Base-by-base conservation (phyloP, 164 flowering plant genomes). In the Saururus chinensis region DNA sequence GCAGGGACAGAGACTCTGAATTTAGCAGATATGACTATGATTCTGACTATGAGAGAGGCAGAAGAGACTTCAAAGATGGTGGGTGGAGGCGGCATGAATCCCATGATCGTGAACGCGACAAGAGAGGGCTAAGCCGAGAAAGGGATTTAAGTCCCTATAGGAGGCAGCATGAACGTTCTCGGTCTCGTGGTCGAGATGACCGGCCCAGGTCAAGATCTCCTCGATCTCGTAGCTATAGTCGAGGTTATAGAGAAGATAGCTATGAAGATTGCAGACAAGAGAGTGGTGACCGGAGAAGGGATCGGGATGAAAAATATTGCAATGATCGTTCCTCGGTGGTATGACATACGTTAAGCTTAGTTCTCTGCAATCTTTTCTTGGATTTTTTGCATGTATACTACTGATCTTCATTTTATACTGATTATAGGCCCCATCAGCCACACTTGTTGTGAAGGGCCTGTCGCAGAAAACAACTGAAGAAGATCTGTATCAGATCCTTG, bases 381-480 rank as follows among this genome's bases (percentile, higher is more conserved):
- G 7, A 9, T 19, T 64, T 10, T 20, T 51, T 57, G 49, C 19
- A 24, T 37, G n/a, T 49, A 53, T 37, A 53, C 25, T 14, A 22
- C 51, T 20, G 7, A n/a, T 16, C 12, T 21, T 13, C 41, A n/a
- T 14, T 12, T 57, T 65, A 67, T 42, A 30, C 37, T 54, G 52
- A 20, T 67, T 71, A 64, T 64, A 95, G 99, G 87, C 85, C 41
- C 97, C 97, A 56, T 88, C 99, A 40, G 88, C 96, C 48, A 95
- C 99, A 57, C 88, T 95, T 67, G 92, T 95, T 68, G 96, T 95
- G 72, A 95, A 89, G 76, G 97, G 99, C 63, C 87, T 95, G 54
- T 88, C 99, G 8, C 95, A 83, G 61, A 95, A 87, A 78, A 91
- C 97, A 41, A 85, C 91, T 21, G 95, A 95, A 66, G 99, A 95